A percentile compares a stretch with the other conserved stretches of the same genome.
phyloP scores from a whole-genome alignment of 441 rosid genomes.

The Pelargonium myrrhifolium region DNA sequence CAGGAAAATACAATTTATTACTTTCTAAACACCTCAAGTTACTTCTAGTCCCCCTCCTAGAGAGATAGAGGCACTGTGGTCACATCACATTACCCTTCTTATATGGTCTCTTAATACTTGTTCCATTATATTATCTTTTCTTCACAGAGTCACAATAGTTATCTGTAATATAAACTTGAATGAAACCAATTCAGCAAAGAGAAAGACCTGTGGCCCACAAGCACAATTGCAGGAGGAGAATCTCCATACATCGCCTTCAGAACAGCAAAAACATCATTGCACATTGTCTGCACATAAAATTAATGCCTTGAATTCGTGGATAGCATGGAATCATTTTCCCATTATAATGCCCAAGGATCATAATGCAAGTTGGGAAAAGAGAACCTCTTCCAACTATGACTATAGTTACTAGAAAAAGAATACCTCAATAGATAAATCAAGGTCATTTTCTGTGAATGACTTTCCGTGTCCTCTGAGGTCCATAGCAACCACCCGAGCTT shows the following conservation, averaged over 20 bases:
- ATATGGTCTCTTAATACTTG: too few relatives aligned
- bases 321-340: slow-evolving; percentile 1
- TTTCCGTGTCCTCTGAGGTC: slow-evolving; percentile 97
- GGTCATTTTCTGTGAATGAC: slow-evolving; percentile 69
- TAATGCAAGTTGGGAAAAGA: neutral
- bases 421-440: slow-evolving; percentile 85
- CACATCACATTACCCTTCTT: too few relatives aligned
- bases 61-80: too few relatives aligned
- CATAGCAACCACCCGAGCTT: slow-evolving; percentile 75
- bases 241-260: slow-evolving; percentile 80
- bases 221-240: slow-evolving; percentile 84
- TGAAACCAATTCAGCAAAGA: slow-evolving; percentile 13
- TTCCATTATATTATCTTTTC: too few relatives aligned
- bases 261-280: slow-evolving; percentile 74
- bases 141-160: neutral
- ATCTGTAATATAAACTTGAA: neutral
- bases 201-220: slow-evolving; percentile 90
- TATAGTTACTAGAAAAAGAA: neutral
- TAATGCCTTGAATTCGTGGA: slow-evolving; percentile 14
- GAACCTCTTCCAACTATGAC: neutral
- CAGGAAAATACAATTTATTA: too few relatives aligned
- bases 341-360: neutral
- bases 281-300: slow-evolving; percentile 64
- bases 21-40: too few relatives aligned
- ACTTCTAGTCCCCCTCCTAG: too few relatives aligned